A percentile compares a stretch with the other conserved stretches of the same genome.
phyloP scores from a whole-genome alignment of 371 early-diverging fungal species.

The Mucor circinelloides region DNA sequence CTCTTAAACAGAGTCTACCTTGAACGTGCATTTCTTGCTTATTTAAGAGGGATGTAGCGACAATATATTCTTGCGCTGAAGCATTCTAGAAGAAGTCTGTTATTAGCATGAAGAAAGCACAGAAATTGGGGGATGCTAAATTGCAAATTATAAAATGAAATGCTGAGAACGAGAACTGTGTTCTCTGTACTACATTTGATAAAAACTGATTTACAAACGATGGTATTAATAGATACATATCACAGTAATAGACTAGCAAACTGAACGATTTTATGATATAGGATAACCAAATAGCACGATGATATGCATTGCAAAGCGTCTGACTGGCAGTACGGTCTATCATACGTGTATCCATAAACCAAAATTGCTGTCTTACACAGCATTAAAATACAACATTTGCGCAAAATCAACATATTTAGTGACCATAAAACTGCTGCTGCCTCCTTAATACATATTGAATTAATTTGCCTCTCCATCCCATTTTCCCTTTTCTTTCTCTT shows the following conservation, averaged over 20 bases:
- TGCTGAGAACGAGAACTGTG: not conserved
- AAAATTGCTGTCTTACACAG: not conserved
- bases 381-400: not conserved
- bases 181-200: conserved; percentile 1
- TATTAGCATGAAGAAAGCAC: not conserved
- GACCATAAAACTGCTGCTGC: not conserved
- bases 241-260: not conserved
- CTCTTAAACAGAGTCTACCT: too few species aligned
- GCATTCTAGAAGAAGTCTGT: too few species aligned
- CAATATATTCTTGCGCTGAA: too few species aligned
- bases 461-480: not conserved
- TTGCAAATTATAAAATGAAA: not conserved
- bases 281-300: not conserved
- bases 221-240: not conserved
- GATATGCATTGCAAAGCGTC: not conserved
- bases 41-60: too few species aligned
- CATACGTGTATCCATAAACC: not conserved
- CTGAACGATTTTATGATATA: not conserved
- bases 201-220: not conserved
- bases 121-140: not conserved
- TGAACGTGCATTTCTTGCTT: too few species aligned
- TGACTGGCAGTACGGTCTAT: not conserved
- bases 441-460: not conserved
- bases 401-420: not conserved
- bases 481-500: conserved; percentile 6